Evolutionary conservation across 2,329 filamentous ascomycete species (phyloP), one percentile per base, ranked within the genome.

Genomic region (Talaromyces sp.): DNA sequence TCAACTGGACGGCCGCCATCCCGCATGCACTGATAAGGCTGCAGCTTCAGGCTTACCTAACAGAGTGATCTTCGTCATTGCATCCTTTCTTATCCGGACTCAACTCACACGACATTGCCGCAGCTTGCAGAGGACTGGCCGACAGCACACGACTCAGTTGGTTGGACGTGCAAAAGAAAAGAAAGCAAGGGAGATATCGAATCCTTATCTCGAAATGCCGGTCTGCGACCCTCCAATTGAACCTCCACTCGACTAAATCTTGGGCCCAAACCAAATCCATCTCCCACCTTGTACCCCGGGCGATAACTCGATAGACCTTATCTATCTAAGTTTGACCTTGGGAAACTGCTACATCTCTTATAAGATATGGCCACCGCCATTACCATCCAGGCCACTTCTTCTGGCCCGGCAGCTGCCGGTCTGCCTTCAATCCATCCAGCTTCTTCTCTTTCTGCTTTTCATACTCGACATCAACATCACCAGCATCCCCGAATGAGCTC

Each of bases 321-420:
- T 59, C 60, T 62, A 14, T 33, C 33, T 43, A 14, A 58, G 8
- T n/a, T 41, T 45, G 39, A 43, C 24, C 37, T 39, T 31, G 39
- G 56, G 56, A 41, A 16, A 49, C 64, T 31, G 27, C 27, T 57
- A 61, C 58, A 31, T 63, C 62, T 60, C 39, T 50, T 27, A 24
- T 27, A 49, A 50, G 24, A 50, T 16, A 78, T 78, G 75, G 75
- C 76, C 66, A 74, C 76, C 62, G 76, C 76, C 71, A 76, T 78
- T 70, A 76, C 75, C n/a, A 71, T 78, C 70, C 76, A 78, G 70
- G 75, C 76, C 69, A 56, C 63, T 65, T 76, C 75, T 62, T 71
- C 75, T 58, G 71, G 60, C 39, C 64, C 61, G 64, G 60, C 74
- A 69, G 70, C 49, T 43, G 41, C 66, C 43, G 57, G 73, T 68